phyloP scores from a whole-genome alignment of 371 early-diverging fungal genomes.

The Actinomucor elegans region DNA sequence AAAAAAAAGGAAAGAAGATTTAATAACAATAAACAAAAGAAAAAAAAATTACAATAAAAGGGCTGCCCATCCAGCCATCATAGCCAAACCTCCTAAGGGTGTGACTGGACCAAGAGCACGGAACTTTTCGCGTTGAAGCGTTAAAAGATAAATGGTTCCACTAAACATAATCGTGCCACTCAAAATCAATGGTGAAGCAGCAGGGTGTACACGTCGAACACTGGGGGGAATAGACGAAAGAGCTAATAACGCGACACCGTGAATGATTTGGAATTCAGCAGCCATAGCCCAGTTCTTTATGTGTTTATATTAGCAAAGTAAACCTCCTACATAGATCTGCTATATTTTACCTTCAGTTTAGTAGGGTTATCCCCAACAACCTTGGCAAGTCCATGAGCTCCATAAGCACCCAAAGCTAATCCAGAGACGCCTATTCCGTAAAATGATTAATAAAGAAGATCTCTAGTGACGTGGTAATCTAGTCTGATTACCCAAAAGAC shows the following conservation, averaged over 20 bases:
- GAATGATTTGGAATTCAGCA: slow-evolving; percentile 68
- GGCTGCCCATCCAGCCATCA: slow-evolving; percentile 77
- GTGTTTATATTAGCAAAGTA: too few species aligned
- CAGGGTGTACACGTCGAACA: slow-evolving; percentile 42
- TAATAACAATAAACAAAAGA: too few species aligned
- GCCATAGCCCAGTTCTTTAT: slow-evolving; percentile 65
- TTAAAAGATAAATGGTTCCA: slow-evolving; percentile 63
- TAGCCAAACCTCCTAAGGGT: slow-evolving; percentile 71
- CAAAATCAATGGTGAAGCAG: slow-evolving; percentile 52
- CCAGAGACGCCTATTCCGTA: slow-evolving; percentile 61
- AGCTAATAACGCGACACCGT: slow-evolving; percentile 63
- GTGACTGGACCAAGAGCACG: slow-evolving; percentile 69
- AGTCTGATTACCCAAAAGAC: slow-evolving; percentile 38
- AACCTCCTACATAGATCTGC: neutral
- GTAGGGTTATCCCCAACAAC: slow-evolving; percentile 57
- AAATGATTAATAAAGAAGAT: neutral
- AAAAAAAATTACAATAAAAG: slow-evolving; percentile 49
- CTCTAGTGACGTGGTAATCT: neutral
- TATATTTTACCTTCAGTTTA: slow-evolving; percentile 44
- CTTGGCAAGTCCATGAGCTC: slow-evolving; percentile 74
- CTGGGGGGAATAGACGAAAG: slow-evolving; percentile 48
- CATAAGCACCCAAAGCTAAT: slow-evolving; percentile 73
- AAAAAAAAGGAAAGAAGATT: neutral
- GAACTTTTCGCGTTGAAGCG: slow-evolving; percentile 43
- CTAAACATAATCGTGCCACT: slow-evolving; percentile 69